Evolutionary conservation across 257 asterid species (phyloP), one percentile per base, ranked within the genome.

Genomic region (Nicotiana attenuata): DNA sequence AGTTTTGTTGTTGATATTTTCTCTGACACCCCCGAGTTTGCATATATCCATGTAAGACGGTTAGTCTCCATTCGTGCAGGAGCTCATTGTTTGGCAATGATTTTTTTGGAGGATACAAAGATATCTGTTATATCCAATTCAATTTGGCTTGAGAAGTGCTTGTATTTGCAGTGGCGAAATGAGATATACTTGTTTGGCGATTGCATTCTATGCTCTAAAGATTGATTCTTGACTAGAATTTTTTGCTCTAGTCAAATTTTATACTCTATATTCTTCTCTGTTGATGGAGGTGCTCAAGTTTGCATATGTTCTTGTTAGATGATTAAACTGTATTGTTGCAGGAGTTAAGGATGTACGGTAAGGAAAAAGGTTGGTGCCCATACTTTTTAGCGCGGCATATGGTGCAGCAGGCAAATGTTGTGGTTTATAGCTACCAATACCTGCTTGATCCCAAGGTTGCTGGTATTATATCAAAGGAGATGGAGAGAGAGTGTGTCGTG

Each of bases 371-470:
- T 57, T 96, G 99, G 99, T 96, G 99, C 77, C 98, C 99, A 0
- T 96, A 96, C 86, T 96, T 88, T 83, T 82, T 96, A 73, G 98
- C 99, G 0, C 91, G 98, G 11, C 97, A 92, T 69, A 96, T 96
- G 99, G 97, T 96, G 87, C 99, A 94, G 81, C 91, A 88, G 81
- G 98, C 99, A 4, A 94, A 96, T 88, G 99, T 96, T 81, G 95
- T 96, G 77, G 99, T 96, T 19, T 96, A 92, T 73, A 96, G 99
- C 88, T 96, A 96, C 87, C 99, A 96, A 83, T 96, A 96, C 88
- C 86, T 96, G 75, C 98, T 96, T 83, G 99, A 96, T 88, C 99
- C 99, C 31, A 96, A 96, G 88, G 99, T 96, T 85, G 99, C 99
- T 2, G 95, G 95, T 78, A 90, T 96, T 81, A 96, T 96, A 88